Conservation (phyloP, 441 rosid genomes). For the Viola pubescens region DNA sequence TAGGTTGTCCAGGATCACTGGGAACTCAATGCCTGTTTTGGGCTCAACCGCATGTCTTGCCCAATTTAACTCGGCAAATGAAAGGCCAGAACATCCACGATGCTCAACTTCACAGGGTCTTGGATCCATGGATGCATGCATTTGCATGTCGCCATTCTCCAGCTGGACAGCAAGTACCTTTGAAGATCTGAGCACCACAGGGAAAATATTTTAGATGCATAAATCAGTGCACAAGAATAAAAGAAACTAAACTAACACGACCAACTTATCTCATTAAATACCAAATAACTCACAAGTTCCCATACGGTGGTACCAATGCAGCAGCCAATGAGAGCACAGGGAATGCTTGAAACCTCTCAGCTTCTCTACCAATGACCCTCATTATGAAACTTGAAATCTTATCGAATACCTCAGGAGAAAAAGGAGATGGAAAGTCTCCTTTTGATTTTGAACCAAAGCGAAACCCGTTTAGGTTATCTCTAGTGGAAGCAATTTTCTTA, state of each 20-base stretch:
- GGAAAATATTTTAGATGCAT: background rate
- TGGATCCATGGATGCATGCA: slow-evolving; percentile 31
- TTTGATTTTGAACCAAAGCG: slow-evolving; percentile 23
- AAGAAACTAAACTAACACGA: background rate
- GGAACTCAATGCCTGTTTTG: slow-evolving; percentile 80
- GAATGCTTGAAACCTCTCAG: slow-evolving; percentile 44
- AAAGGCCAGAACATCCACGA: slow-evolving; percentile 35
- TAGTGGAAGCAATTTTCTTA: slow-evolving; percentile 25
- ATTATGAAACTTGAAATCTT: slow-evolving; percentile 40
- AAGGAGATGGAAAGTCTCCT: slow-evolving; percentile 24
- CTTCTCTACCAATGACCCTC: slow-evolving; percentile 48
- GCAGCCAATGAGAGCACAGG: slow-evolving; percentile 63
- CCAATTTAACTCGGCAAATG: slow-evolving; percentile 47
- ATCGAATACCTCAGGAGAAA: slow-evolving; percentile 28
- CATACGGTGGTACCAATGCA: slow-evolving; percentile 51
- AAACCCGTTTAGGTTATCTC: slow-evolving; percentile 26
- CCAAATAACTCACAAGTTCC: slow-evolving; percentile 45
- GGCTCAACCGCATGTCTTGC: slow-evolving; percentile 59
- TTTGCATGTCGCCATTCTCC: slow-evolving; percentile 31
- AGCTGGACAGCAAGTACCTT: slow-evolving; percentile 34
- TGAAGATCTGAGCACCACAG: slow-evolving; percentile 41
- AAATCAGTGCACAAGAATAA: background rate
- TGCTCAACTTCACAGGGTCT: slow-evolving; percentile 49
- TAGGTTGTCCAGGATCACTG: slow-evolving; percentile 40
- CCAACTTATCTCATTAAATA: slow-evolving; percentile 3